Evolutionary conservation across 495 filamentous ascomycete genomes (phyloP).

Genomic region (Talaromyces adpressus): DNA sequence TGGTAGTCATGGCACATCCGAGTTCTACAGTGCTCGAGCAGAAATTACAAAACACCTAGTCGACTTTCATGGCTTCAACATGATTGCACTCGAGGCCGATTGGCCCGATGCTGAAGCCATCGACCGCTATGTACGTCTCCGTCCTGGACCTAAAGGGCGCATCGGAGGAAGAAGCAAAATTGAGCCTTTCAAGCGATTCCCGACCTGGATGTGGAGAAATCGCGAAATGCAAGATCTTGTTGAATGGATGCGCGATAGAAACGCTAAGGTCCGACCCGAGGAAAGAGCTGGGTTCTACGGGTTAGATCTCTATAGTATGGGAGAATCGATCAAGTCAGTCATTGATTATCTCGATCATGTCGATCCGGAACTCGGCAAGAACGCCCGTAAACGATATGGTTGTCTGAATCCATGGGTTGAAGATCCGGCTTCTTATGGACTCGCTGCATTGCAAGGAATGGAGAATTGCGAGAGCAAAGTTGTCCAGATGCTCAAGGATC

Average conservation of each 20-base stretch:
- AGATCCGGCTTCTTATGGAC: slow-evolving; percentile 45
- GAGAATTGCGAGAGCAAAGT: slow-evolving; percentile 43
- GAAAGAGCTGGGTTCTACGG: slow-evolving; percentile 45
- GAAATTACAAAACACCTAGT: slow-evolving; percentile 50
- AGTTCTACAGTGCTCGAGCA: slow-evolving; percentile 50
- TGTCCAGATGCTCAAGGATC: slow-evolving; percentile 36
- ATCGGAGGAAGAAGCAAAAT: slow-evolving; percentile 21
- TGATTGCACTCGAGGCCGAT: slow-evolving; percentile 51
- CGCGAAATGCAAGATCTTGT: slow-evolving; percentile 46
- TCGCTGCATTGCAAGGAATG: slow-evolving; percentile 37
- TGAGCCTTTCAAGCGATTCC: slow-evolving; percentile 47
- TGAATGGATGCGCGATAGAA: slow-evolving; percentile 49
- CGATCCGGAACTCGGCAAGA: slow-evolving; percentile 37
- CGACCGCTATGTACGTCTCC: slow-evolving; percentile 48
- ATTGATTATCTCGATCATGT: slow-evolving; percentile 46
- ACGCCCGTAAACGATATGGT: slow-evolving; percentile 39
- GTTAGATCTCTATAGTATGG: slow-evolving; percentile 50
- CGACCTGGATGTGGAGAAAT: slow-evolving; percentile 60
- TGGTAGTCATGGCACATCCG: slow-evolving; percentile 51
- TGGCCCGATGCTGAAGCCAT: slow-evolving; percentile 53
- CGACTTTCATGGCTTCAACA: slow-evolving; percentile 45
- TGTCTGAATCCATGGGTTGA: slow-evolving; percentile 46
- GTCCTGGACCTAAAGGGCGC: slow-evolving; percentile 28
- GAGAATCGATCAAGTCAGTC: slow-evolving; percentile 42
- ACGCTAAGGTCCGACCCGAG: slow-evolving; percentile 24